Base-by-base conservation (phyloP, 2,329 filamentous ascomycete species). In the Ophiocordyceps australis region DNA sequence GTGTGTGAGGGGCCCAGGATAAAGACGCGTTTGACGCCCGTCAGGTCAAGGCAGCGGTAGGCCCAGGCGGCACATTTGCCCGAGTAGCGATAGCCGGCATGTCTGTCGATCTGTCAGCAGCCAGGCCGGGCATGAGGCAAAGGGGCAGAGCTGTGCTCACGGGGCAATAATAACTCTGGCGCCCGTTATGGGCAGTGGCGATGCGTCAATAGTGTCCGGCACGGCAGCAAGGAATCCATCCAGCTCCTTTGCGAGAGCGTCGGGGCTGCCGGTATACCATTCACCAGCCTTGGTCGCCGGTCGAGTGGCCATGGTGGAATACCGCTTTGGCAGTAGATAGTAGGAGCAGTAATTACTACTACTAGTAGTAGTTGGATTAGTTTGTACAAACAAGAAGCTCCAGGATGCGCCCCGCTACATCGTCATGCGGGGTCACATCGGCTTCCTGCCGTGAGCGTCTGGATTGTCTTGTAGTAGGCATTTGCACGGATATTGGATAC, bases 1-100 rank as follows among this genome's bases (percentile, higher is more conserved):
- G 86, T 82, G 43, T 98, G 89, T 1, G 86, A 94, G 3, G 89
- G 89, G 0, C 89, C 89, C 11, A 98, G 68, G 22, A 98, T 60
- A 44, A 98, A 95, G 35, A 98, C 67, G 4, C 83, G 76, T 51
- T 91, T 92, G 14, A 74, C 76, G 32, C 70, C 68, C 31, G 71
- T 74, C 29, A 95, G 63, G 47, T 95, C 83, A 25, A 92, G 72
- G 6, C 69, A 67, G 50, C 81, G 89, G 55, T 95, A 98, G 7
- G 89, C 89, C 74, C 82, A 95, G 22, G 85, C 89, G 22, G 89
- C 89, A 37, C 82, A 86, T 20, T 74, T 69, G 7, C 89, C 89
- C 4, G 89, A 98, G 58, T 86, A 95, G 3, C 68, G 58, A 54
- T 93, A 98, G 32, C 89, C 89, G 31, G 89, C 89, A 49, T 98